Conservation (phyloP, 2,329 filamentous ascomycete species). For the Blastomyces silverae region DNA sequence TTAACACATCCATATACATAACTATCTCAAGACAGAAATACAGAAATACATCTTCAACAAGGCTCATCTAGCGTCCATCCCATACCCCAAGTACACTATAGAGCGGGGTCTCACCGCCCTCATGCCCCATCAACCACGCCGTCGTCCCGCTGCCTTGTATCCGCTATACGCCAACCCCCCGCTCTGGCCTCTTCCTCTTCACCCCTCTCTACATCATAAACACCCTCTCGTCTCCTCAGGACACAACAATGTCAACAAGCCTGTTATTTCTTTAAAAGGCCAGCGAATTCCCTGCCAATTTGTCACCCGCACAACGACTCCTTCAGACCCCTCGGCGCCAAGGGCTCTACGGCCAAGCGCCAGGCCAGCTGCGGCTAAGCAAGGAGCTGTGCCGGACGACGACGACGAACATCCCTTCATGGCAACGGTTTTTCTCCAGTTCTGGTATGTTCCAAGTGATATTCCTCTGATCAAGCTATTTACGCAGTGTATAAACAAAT, state of each 20-base stretch:
- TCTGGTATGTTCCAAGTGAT: conserved; percentile 35
- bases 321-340: not conserved
- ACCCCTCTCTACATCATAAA: not conserved
- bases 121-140: conserved; percentile 17
- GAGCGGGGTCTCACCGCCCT: conserved; percentile 4
- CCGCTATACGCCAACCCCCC: conserved; percentile 20
- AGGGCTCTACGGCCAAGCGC: not conserved
- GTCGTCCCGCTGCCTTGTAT: conserved; percentile 30
- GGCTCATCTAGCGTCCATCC: not conserved
- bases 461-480: conserved; percentile 11
- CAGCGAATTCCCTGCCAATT: not conserved
- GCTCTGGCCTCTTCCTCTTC: not conserved
- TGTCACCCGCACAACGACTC: not conserved
- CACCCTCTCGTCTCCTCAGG: not conserved
- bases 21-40: not conserved
- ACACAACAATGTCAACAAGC: not conserved
- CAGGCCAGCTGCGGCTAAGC: conserved; percentile 10
- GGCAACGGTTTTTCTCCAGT: conserved; percentile 42
- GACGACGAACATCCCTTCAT: conserved; percentile 28
- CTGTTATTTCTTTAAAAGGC: not conserved
- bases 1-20: no score
- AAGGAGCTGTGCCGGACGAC: conserved; percentile 21
- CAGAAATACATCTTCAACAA: not conserved
- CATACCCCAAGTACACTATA: not conserved
- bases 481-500: not conserved